Conservation (phyloP, 2,329 filamentous ascomycete species). For the Teratosphaeria zuluensis region DNA sequence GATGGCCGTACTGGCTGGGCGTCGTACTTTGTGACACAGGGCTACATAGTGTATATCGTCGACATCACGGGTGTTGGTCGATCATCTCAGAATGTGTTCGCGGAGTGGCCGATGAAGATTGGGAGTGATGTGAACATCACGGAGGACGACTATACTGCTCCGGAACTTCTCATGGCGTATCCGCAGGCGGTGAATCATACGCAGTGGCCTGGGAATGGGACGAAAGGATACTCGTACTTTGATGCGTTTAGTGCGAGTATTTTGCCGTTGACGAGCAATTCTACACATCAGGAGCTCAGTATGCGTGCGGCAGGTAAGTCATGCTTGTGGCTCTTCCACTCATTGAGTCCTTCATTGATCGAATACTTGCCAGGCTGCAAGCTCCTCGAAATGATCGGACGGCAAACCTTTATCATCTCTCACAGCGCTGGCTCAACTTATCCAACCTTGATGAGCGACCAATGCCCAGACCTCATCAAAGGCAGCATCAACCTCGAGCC, state of each 20-base stretch:
- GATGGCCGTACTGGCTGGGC: conserved; percentile 40
- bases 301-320: neutral
- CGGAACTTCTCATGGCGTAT: conserved; percentile 6
- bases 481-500: conserved; percentile 46
- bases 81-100: neutral
- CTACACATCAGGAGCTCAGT: conserved; percentile 15
- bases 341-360: too few species aligned
- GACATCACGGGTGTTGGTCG: neutral
- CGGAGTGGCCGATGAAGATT: conserved; percentile 2
- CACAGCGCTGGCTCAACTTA: conserved; percentile 22
- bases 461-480: conserved; percentile 38
- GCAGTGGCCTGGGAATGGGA: conserved; percentile 14
- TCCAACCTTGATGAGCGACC: conserved; percentile 1
- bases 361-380: conserved; percentile 16
- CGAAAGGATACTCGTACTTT: conserved; percentile 17
- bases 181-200: conserved; percentile 10
- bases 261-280: conserved; percentile 21
- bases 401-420: conserved; percentile 23
- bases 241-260: conserved; percentile 24
- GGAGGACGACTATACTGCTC: conserved; percentile 12
- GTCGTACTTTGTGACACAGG: conserved; percentile 31
- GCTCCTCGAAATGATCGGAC: conserved; percentile 20
- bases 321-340: conserved; percentile 14
- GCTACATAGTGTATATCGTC: neutral
- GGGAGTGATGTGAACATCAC: conserved; percentile 20